Percentiles rank a stretch among this genome's conserved stretches.
phyloP scores from a whole-genome alignment of 768 basidiomycete genomes.

The Tulasnella sp. region DNA sequence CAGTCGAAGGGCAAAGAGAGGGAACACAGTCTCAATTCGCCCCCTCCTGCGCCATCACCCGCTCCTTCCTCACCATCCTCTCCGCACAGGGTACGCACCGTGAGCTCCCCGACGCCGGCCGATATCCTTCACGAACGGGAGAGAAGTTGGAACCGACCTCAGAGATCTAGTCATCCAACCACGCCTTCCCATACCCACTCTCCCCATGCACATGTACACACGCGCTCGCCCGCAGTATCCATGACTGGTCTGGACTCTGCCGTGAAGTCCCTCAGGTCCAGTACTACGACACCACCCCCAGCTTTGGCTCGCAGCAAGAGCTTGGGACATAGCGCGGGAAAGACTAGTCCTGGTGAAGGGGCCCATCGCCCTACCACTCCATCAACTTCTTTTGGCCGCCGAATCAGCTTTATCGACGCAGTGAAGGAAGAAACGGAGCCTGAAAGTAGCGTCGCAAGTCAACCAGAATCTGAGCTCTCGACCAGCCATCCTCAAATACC shows the following conservation, averaged over 20 bases:
- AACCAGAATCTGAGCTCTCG: neutral
- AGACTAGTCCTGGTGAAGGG: neutral
- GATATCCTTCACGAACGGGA: conserved; percentile 10
- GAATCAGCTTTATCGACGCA: conserved; percentile 4
- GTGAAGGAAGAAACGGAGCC: conserved; percentile 14
- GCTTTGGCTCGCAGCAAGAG: neutral
- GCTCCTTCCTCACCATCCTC: neutral
- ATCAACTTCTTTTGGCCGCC: neutral
- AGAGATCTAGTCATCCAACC: neutral
- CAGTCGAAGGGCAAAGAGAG: neutral
- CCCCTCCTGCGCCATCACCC: conserved; percentile 3
- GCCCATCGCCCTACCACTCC: neutral
- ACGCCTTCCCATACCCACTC: neutral
- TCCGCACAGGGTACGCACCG: neutral
- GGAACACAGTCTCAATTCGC: neutral
- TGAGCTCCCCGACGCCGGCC: conserved; percentile 3
- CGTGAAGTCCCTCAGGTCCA: neutral
- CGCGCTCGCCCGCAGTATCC: neutral
- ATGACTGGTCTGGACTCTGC: neutral
- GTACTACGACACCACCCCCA: neutral
- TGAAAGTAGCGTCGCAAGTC: neutral
- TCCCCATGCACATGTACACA: neutral
- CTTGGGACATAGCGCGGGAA: neutral
- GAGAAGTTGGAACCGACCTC: conserved; percentile 1
- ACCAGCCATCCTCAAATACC: neutral